Percentiles rank a stretch among this genome's conserved stretches.
These are phyloP conservation scores for Ramularia endophylla DNA, from an alignment of 2,329 filamentous ascomycete genomes.

Conservation along the genomic window DNA sequence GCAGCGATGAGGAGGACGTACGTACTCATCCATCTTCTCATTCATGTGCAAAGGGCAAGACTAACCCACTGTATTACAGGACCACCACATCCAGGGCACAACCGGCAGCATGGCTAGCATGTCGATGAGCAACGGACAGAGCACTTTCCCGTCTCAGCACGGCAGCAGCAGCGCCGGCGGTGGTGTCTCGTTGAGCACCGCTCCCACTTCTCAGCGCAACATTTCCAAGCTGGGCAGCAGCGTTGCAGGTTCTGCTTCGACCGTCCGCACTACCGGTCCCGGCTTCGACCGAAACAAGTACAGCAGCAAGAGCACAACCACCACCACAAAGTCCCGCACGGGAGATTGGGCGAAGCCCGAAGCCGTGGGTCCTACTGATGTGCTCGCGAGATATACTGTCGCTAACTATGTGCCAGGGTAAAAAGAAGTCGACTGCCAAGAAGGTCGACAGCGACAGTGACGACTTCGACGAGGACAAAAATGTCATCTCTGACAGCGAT, in stretches of 20 bases:
- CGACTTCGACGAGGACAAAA: slow-evolving; percentile 4
- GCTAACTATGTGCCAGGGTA: neutral
- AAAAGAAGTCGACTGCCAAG: neutral
- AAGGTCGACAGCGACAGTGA: neutral
- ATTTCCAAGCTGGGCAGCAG: neutral
- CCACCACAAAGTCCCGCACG: slow-evolving; percentile 1
- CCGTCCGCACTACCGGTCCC: neutral
- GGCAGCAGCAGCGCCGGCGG: slow-evolving; percentile 6
- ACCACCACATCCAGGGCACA: neutral
- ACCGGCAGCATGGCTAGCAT: slow-evolving; percentile 1
- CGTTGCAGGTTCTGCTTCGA: neutral
- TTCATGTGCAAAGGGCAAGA: neutral
- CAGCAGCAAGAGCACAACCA: neutral
- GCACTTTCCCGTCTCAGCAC: slow-evolving; percentile 10
- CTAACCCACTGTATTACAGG: neutral
- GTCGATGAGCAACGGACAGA: neutral
- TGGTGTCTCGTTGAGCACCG: slow-evolving; percentile 6
- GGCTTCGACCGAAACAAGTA: slow-evolving; percentile 7
- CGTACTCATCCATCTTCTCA: slow-evolving; percentile 4
- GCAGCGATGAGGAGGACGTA: slow-evolving; percentile 5
- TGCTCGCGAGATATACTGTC: neutral
- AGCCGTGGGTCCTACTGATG: neutral
- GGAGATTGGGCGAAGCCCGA: neutral
- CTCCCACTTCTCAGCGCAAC: neutral
- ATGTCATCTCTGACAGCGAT: slow-evolving; percentile 7